A percentile compares a stretch with the other conserved stretches of the same genome.
phyloP scores from a whole-genome alignment of 345 rosid species.

The Populus simonii region DNA sequence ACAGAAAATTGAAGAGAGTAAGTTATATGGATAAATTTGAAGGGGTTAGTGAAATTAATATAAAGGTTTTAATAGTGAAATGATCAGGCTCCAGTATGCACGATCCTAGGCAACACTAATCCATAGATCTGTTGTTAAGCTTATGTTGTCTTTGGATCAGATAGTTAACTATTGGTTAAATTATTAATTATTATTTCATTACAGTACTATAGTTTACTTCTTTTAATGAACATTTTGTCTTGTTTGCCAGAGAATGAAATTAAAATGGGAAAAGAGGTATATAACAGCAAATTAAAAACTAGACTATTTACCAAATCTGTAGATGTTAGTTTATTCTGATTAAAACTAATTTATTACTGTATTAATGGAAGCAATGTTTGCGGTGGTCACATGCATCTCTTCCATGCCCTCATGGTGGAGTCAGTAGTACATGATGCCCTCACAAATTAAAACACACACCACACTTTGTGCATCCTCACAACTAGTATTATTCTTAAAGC shows the following conservation, averaged over 20 bases:
- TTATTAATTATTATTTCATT: neutral
- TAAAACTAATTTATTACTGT: neutral
- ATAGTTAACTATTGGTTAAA: neutral
- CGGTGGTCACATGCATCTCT: conserved; percentile 25
- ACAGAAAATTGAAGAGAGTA: neutral
- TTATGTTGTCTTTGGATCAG: neutral
- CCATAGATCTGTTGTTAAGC: conserved; percentile 27
- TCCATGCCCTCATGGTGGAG: conserved; percentile 1
- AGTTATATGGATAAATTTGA: neutral
- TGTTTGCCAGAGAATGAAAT: neutral
- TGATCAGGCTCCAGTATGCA: conserved; percentile 11
- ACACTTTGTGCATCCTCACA: neutral
- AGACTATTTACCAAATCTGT: neutral
- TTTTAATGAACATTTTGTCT: conserved; percentile 9
- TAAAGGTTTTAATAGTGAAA: too few relatives aligned
- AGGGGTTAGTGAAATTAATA: neutral
- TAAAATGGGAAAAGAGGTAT: neutral
- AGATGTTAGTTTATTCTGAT: neutral
- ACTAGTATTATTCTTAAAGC: neutral
- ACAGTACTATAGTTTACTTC: neutral
- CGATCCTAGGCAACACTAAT: conserved; percentile 49
- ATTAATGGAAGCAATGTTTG: conserved; percentile 17
- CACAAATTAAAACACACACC: neutral
- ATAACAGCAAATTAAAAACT: neutral
- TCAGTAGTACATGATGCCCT: conserved; percentile 13